Base-by-base conservation (phyloP, 2,329 filamentous ascomycete species). In the Xylariaceae sp. region DNA sequence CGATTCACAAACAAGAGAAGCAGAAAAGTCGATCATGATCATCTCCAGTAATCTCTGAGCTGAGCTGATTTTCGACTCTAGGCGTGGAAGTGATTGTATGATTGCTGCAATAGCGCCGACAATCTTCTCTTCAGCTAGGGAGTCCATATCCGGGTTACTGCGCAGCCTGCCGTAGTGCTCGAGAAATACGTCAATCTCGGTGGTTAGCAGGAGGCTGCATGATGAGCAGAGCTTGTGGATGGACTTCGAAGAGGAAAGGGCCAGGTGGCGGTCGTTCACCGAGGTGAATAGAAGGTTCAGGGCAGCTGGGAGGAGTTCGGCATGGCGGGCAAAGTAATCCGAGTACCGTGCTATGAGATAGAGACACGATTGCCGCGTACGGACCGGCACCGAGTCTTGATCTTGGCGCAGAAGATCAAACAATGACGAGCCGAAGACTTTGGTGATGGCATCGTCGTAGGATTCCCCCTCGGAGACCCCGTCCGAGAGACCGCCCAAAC, bases 151-250 rank as follows among this genome's bases (percentile, higher is more conserved):
- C n/a, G 66, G 64, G 35, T 70, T 70, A 15, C 62, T 62, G n/a
- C 76, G 67, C 35, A 89, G 74, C n/a, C 70, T 68, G 41, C 75
- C 68, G 56, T 88, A 90, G 54, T 88, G 81, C 19, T 74, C 68
- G 31, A 92, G 65, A 53, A 94, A 89, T 1, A 76, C 75, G 34
- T 68, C 66, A 3, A 83, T 71, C 53, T 90, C 81, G 1, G 73
- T 64, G 4, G 80, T 77, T n/a, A 94, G 66, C 36, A 80, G 74
- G 17, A 68, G 69, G 26, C 86, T 76, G 48, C 86, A 92, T 19
- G 85, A 84, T 1, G 80, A 86, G 56, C 85, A 90, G 2, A 92
- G 72, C 5, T 75, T 76, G 21, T 75, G 69, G 24, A 94, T 89
- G 0, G 85, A 84, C 53, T 79, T 83, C 2, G 86, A 85, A 3